phyloP scores from a whole-genome alignment of 2,329 filamentous ascomycete genomes.

The Aspergillus japonicus region DNA sequence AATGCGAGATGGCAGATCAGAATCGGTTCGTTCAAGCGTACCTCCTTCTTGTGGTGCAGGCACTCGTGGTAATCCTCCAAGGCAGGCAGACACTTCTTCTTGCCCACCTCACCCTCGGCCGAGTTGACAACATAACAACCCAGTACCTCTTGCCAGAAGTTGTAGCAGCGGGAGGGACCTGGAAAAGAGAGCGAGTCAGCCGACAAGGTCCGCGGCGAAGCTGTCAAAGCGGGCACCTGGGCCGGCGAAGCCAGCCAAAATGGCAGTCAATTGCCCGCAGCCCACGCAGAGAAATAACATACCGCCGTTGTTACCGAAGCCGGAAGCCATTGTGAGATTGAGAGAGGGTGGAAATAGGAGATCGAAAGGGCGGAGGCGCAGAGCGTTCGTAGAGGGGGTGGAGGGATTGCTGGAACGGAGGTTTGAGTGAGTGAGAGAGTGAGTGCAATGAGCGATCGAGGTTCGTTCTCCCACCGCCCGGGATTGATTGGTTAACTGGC shows the following conservation, averaged over 20 bases:
- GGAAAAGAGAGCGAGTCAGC: constrained; percentile 25
- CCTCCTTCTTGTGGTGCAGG: constrained; percentile 98
- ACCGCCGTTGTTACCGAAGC: constrained; percentile 57
- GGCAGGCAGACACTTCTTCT: constrained; percentile 79
- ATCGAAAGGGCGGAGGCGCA: constrained; percentile 21
- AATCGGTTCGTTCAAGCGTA: constrained; percentile 43
- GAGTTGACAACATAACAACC: constrained; percentile 98
- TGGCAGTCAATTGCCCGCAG: constrained; percentile 8
- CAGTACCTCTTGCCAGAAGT: constrained; percentile 99
- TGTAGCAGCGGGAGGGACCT: constrained; percentile 84
- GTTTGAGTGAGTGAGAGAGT: neutral
- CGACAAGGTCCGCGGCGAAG: constrained; percentile 16
- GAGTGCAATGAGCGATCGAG: constrained; percentile 29
- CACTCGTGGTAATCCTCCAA: constrained; percentile 99
- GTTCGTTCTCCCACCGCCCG: constrained; percentile 28
- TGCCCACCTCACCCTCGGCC: constrained; percentile 72
- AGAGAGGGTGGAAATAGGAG: constrained; percentile 16
- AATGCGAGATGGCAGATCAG: neutral
- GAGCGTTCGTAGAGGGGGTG: constrained; percentile 24
- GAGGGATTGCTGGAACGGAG: constrained; percentile 20
- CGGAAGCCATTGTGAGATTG: constrained; percentile 48
- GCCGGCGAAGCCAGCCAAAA: constrained; percentile 13
- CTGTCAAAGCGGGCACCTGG: constrained; percentile 17
- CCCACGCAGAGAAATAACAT: constrained; percentile 26
- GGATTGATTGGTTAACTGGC: constrained; percentile 26